Percentiles rank a stretch among this genome's conserved stretches.
Evolutionary conservation across 192 early-diverging fungal species (phyloP).

Genomic region (Coemansia sp.): DNA sequence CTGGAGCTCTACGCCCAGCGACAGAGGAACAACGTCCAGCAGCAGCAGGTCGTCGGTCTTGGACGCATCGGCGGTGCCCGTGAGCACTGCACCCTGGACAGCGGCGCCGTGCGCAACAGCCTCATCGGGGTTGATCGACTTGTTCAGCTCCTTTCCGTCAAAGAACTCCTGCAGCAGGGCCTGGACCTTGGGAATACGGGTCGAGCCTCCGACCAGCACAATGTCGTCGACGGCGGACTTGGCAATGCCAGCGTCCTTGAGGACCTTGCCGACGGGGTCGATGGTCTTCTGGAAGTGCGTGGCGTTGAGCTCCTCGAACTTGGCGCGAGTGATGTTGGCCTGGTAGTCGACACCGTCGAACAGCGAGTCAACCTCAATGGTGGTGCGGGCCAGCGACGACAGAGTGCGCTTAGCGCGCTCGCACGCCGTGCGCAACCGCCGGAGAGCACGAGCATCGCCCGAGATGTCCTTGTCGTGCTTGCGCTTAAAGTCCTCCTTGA

Average conservation of each 20-base stretch:
- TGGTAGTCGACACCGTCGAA: conserved; percentile 75
- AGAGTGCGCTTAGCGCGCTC: conserved; percentile 77
- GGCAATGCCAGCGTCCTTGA: conserved; percentile 73
- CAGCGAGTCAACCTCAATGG: conserved; percentile 74
- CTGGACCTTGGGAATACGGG: conserved; percentile 93
- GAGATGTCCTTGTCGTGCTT: conserved; percentile 74
- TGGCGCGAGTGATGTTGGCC: conserved; percentile 75
- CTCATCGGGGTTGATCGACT: conserved; percentile 95
- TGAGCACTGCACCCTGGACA: conserved; percentile 82
- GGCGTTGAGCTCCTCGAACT: conserved; percentile 77
- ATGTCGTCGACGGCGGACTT: conserved; percentile 79
- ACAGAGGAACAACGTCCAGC: conserved; percentile 81
- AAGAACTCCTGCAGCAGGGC: conserved; percentile 75
- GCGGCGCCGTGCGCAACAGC: conserved; percentile 92
- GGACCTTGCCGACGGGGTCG: conserved; percentile 69
- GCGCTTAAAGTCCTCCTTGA: conserved; percentile 62
- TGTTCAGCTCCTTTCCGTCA: conserved; percentile 76
- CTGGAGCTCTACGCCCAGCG: conserved; percentile 83
- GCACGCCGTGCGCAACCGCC: conserved; percentile 73
- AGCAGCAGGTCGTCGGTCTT: conserved; percentile 75
- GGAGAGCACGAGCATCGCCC: conserved; percentile 70
- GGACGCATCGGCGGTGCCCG: conserved; percentile 61
- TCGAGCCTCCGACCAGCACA: conserved; percentile 86
- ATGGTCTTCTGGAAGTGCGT: conserved; percentile 66
- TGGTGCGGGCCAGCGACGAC: conserved; percentile 69